A percentile compares a stretch with the other conserved stretches of the same genome.
These are phyloP conservation scores for Metschnikowia kunwiensis DNA, from an alignment of 805 yeast species.

Conservation along the genomic window DNA sequence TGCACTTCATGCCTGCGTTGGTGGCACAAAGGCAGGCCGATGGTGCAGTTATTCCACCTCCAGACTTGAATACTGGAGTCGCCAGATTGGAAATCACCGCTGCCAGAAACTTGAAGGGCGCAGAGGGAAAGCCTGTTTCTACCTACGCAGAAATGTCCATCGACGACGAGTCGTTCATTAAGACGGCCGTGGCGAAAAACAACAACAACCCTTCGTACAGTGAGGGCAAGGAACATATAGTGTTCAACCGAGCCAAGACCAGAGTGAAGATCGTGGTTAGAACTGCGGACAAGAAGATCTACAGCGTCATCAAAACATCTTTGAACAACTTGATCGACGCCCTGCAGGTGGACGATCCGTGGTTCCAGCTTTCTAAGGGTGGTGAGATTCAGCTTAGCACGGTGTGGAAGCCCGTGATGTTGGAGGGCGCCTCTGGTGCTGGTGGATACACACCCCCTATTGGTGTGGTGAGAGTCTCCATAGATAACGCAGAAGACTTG, in stretches of 20 bases:
- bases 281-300: slow-evolving; percentile 50
- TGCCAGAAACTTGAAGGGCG: slow-evolving; percentile 51
- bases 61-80: slow-evolving; percentile 93
- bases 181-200: slow-evolving; percentile 57
- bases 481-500: slow-evolving; percentile 69
- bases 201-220: slow-evolving; percentile 68
- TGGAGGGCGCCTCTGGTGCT: slow-evolving; percentile 63
- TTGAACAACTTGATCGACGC: slow-evolving; percentile 71
- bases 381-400: slow-evolving; percentile 74
- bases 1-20: slow-evolving; percentile 74
- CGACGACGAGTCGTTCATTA: slow-evolving; percentile 49
- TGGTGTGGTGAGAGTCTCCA: slow-evolving; percentile 77
- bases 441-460: slow-evolving; percentile 91
- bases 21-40: slow-evolving; percentile 62
- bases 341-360: slow-evolving; percentile 68
- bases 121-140: slow-evolving; percentile 48
- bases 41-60: slow-evolving; percentile 81
- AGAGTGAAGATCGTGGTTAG: slow-evolving; percentile 66
- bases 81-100: slow-evolving; percentile 63
- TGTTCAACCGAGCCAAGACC: slow-evolving; percentile 68
- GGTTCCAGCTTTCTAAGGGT: slow-evolving; percentile 71
- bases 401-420: slow-evolving; percentile 81
- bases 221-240: slow-evolving; percentile 60
- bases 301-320: slow-evolving; percentile 58
- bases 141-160: slow-evolving; percentile 71